Conservation (phyloP, 768 basidiomycete species). For the Clathrus columnatus region DNA sequence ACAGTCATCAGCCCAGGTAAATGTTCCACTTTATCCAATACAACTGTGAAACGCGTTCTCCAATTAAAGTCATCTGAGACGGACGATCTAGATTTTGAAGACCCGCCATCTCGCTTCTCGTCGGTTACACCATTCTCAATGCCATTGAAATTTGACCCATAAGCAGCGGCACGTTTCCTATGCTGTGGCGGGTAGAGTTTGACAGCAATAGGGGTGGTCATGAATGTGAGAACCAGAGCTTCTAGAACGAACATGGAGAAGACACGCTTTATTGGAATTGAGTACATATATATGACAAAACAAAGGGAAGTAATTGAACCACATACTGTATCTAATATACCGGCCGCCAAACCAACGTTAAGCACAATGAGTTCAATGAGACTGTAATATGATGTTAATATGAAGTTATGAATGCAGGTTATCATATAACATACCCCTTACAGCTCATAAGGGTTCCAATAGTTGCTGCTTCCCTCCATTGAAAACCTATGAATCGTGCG, state of each 20-base stretch:
- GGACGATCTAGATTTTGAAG: neutral
- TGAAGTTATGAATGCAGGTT: neutral
- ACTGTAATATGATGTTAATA: slow-evolving; percentile 26
- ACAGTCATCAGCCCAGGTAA: slow-evolving; percentile 85
- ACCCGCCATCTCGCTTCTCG: slow-evolving; percentile 10
- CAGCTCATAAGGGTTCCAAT: slow-evolving; percentile 94
- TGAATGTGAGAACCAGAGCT: slow-evolving; percentile 72
- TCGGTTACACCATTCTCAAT: slow-evolving; percentile 32
- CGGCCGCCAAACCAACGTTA: slow-evolving; percentile 81
- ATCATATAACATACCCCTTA: slow-evolving; percentile 58
- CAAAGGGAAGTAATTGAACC: neutral
- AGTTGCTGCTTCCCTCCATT: slow-evolving; percentile 69
- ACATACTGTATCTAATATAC: slow-evolving; percentile 55
- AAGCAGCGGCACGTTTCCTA: slow-evolving; percentile 40
- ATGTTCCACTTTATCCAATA: slow-evolving; percentile 87
- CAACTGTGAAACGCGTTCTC: slow-evolving; percentile 67
- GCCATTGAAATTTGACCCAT: slow-evolving; percentile 39
- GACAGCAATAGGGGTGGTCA: slow-evolving; percentile 72
- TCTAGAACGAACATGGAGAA: slow-evolving; percentile 96
- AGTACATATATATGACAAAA: neutral
- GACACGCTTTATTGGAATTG: slow-evolving; percentile 37
- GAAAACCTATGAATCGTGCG: slow-evolving; percentile 60
- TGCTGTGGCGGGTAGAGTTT: slow-evolving; percentile 56
- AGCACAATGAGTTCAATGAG: slow-evolving; percentile 92
- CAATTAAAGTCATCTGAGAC: slow-evolving; percentile 16